phyloP scores from a whole-genome alignment of 768 basidiomycete genomes.

The Sporobolomyces roseus region DNA sequence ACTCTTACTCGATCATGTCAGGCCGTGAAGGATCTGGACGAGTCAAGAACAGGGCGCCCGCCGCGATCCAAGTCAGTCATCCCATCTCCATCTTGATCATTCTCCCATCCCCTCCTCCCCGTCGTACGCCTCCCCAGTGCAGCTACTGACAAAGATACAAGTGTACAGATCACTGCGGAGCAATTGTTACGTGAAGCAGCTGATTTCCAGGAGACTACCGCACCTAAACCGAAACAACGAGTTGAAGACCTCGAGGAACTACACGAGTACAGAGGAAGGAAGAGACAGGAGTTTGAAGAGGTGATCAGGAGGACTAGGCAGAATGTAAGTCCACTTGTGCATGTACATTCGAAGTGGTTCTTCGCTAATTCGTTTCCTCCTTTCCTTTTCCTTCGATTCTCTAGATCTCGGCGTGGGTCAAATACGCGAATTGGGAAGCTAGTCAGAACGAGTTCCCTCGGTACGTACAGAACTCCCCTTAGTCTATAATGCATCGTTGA shows the following conservation, averaged over 20 bases:
- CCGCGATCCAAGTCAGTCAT: slow-evolving; percentile 79
- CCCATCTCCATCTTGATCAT: slow-evolving; percentile 16
- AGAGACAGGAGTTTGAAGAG: slow-evolving; percentile 84
- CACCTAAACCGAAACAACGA: slow-evolving; percentile 87
- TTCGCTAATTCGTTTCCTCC: neutral
- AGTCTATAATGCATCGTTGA: neutral
- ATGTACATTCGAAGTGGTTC: neutral
- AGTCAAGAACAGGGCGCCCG: slow-evolving; percentile 94
- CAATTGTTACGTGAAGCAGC: slow-evolving; percentile 97
- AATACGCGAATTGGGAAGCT: slow-evolving; percentile 65
- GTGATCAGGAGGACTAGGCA: slow-evolving; percentile 55
- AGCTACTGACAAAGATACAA: too few relatives aligned
- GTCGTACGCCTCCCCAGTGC: slow-evolving; percentile 8
- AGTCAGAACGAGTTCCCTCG: slow-evolving; percentile 94
- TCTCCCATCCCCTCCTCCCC: slow-evolving; percentile 16
- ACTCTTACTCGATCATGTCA: slow-evolving; percentile 8
- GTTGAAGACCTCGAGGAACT: slow-evolving; percentile 89
- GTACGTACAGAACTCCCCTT: slow-evolving; percentile 24
- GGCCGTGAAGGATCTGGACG: slow-evolving; percentile 36
- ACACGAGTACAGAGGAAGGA: slow-evolving; percentile 75
- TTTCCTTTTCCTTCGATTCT: neutral
- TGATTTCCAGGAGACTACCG: slow-evolving; percentile 89
- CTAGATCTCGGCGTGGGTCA: slow-evolving; percentile 54
- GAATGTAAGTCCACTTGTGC: slow-evolving; percentile 44
- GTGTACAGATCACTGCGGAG: slow-evolving; percentile 99